Evolutionary conservation across 352 stramenopile genomes (phyloP), one percentile per base, ranked within the genome.

Genomic region (Phytophthora melonis): DNA sequence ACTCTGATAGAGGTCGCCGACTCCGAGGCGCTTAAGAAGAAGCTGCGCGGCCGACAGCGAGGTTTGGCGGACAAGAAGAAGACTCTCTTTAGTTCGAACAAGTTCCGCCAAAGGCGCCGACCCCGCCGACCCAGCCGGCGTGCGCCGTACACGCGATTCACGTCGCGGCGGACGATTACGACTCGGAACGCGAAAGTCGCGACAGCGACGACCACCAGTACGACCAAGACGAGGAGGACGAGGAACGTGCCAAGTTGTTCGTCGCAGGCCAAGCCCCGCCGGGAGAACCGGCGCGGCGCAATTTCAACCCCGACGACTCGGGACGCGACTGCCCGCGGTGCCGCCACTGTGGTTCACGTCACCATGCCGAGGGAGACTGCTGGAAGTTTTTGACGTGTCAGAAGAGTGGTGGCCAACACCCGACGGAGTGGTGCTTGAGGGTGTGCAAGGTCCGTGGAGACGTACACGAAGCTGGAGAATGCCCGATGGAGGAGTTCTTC

Each of bases 21-120:
- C n/a, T n/a, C n/a, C n/a, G n/a, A 73, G 19, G 43, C 59, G 14
- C 19, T 68, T 1, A 53, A 74, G 41, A 59, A 45, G 32, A 59
- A 58, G 19, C 43, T 68, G 8, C 27, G 67, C 1, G 53, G 53
- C 0, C 53, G 59, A 6, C 67, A 74, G 21, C 58, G 67, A 1
- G 27, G 41, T 13, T 32, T 63, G 1, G 21, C 23, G 0, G 19
- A 50, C 3, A 21, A 74, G 32, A 58, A 58, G 25, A 68, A 68
- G 45, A 23, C 32, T 7, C 11, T 59, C 1, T 64, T 66, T 6
- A 58, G 57, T 1, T 67, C 58, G 1, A 66, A 18, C 30, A 59
- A 54, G 34, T 69, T 58, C 41, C 52, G 63, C 3, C 54, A 43
- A 70, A 70, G 18, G 39, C 54, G 1, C n/a, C 54, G 5, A 47